Base-by-base conservation (phyloP, 2,329 filamentous ascomycete genomes). In the Atkinsonella texensis region DNA sequence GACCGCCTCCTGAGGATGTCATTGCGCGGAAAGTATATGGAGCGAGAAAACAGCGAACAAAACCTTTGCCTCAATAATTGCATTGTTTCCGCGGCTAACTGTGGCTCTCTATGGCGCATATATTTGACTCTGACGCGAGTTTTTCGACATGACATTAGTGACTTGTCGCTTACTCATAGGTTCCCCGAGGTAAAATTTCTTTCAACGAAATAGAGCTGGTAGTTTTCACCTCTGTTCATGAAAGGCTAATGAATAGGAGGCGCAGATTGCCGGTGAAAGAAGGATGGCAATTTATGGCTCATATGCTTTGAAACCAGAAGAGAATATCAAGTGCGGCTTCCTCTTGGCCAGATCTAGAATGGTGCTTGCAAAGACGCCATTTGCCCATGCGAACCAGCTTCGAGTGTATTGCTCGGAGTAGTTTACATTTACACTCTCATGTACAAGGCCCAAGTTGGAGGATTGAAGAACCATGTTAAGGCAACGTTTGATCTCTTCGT, bases 351-450 rank as follows among this genome's bases (percentile, higher is more conserved):
- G 65, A 70, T 96, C 89, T 49, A 98, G 71, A 45, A 98, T 88
- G 0, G 90, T 95, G 66, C 89, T 84, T 13, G 91, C 89, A 69
- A 95, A 97, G 11, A 98, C 89, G 1, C 89, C 93, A 60, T 98
- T 98, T 11, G 93, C 93, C 93, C 90, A 97, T 2, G 91, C 89
- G 66, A 97, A 97, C 91, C 91, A 97, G 62, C 85, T 89, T 57
- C 89, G 76, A 1, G 91, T 96, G 66, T 93, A 97, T 20, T 73
- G 70, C n/a, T 57, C 54, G 2, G 71, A 59, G 41, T 68, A 63
- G 55, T 91, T 83, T 5, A 97, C 91, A 61, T 95, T 81, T 41
- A 98, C 81, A 60, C 87, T 95, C 71, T 98, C 93, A 62, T 98
- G 91, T 2, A 98, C 76, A 47, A 98, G 70, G 0, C 93, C 93